Evolutionary conservation across 768 basidiomycete genomes (phyloP), one percentile per base, ranked within the genome.

Genomic region (Russula foetens): DNA sequence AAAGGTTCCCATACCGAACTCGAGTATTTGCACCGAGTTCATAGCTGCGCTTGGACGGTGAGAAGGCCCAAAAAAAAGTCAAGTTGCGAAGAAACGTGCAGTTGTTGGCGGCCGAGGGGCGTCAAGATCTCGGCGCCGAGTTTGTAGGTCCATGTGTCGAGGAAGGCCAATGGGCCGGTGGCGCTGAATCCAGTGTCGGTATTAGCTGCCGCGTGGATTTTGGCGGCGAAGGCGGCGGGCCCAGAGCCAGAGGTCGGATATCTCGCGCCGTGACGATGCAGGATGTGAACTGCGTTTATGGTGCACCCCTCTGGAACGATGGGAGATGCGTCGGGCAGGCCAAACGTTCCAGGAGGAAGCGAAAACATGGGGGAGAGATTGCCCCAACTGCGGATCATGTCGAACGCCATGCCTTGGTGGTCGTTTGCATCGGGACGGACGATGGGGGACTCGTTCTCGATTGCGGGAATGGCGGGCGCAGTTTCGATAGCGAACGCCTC

Each of bases 321-420:
- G 0, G 79, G 75, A 14, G 79, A 77, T 9, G 82, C 69, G 26
- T 76, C 67, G 8, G 75, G 76, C 19, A 83, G 71, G n/a, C 81
- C 82, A 66, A 80, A 80, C 2, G 59, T 61, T 60, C 59, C 67
- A 5, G 78, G 75, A 2, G 75, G 69, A 23, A 82, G 74, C 12
- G 81, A 82, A 63, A 75, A 76, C 76, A 76, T 79, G 1, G 81
- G 81, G 5, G 76, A 71, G 38, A 81, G 75, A 64, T 77, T 80
- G 26, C 80, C 82, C 71, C 76, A 76, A 54, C 77, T 69, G 53
- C 74, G 71, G 38, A 79, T 61, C 19, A 81, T 71, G 55, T 82
- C 71, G 67, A 84, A 83, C n/a, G 29, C 58, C 19, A 60, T 60
- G 35, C 63, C 68, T 21, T 68, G 63, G n/a, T 70, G 64, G 62